A percentile compares a stretch with the other conserved stretches of the same genome.
Conservation (phyloP, 164 flowering plant genomes). For the Vitis vinifera region ASM3070453v1 NC_081805.1:2905501-2906000, state of each 20-base stretch:
- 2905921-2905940: neutral
- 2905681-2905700: neutral
- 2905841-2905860: neutral
- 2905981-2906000: neutral
- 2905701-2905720: slow-evolving; percentile 5
- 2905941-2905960: neutral
- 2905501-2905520: neutral
- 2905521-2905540: slow-evolving; percentile 35
- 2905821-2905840: neutral
- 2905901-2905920: neutral
- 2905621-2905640: slow-evolving; percentile 3
- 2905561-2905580: slow-evolving; percentile 39
- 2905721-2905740: slow-evolving; percentile 19
- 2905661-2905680: neutral
- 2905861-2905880: neutral
- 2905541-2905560: slow-evolving; percentile 46
- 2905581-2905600: slow-evolving; percentile 27
- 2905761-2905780: slow-evolving; percentile 19
- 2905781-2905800: slow-evolving; percentile 9
- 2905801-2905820: slow-evolving; percentile 11
- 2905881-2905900: neutral
- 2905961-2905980: too few relatives aligned
- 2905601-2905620: slow-evolving; percentile 4
- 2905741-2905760: slow-evolving; percentile 1
- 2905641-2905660: too few relatives aligned